Evolutionary conservation across 805 yeast species (phyloP), one percentile per base, ranked within the genome.

Genomic region (Metschnikowia santaceciliae): DNA sequence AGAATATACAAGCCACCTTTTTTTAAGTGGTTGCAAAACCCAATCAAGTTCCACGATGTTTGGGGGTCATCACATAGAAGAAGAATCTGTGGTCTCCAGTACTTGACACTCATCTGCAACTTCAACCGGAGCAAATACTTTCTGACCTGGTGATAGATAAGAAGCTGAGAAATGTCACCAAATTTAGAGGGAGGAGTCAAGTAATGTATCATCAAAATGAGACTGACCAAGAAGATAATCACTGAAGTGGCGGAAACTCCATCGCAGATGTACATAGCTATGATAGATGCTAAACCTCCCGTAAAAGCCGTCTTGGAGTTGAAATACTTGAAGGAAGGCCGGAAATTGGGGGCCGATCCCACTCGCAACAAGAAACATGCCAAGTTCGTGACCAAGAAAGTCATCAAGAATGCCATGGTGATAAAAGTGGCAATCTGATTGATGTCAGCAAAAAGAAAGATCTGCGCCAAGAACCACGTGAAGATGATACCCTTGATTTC

Each of bases 131-230:
- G 70, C 41, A 90, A 71, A 63, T 94, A 94, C 64, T 94, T 94
- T 58, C 99, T 75, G 10, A 94, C 98, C 68, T 94, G 99, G 65
- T 94, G 99, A 66, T 94, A 94, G 46, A 94, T 92, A 54, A 94
- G 76, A 39, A 91, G 82, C 68, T 94, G 99, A 2, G 98, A 91
- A 22, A 94, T 97, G 68, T 94, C 99, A 34, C 99, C 99, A 91
- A 97, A 94, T 33, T 91, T 87, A 64, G 90, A 90, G 5, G 99
- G 97, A 1, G 97, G 97, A 10, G 96, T 87, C 46, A 82, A 78
- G 62, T 90, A 90, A 65, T 94, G 98, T 56, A 94, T 94, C 48
- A 87, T 66, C 42, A 90, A 63, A 58, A 94, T 87, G 40, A 94
- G 69, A 15, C 84, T 71, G 37, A 82, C 65, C 59, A 90, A 74